Evolutionary conservation across 345 rosid species (phyloP), one percentile per base, ranked within the genome.

Genomic region (Sonneratia caseolaris): DNA sequence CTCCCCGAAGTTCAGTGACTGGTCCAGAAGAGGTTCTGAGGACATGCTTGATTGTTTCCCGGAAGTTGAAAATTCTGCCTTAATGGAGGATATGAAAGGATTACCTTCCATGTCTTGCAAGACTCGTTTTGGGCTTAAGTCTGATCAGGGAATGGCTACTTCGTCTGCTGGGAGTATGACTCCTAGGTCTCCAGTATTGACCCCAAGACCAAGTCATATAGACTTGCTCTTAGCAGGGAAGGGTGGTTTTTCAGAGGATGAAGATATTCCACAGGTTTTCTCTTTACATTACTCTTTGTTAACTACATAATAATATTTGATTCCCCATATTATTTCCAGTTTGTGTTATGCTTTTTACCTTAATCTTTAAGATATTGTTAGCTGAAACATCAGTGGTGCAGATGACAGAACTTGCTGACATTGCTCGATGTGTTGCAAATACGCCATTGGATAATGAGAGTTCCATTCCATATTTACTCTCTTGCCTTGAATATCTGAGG

Each of bases 111-210:
- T 92, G 92, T 91, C 97, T 75, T 96, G 99, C 81, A 96, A 72
- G 87, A 89, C 95, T 55, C 97, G 98, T 76, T 92, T 92, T 79
- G 96, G 98, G 70, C 87, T 95, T 71, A 96, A 96, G 86, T 91
- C 98, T 68, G 98, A 95, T 82, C 96, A 86, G 77, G 98, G 97
- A 79, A 90, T 95, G 98, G 81, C 99, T 53, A 90, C 98, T 70
- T 96, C 99, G 47, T 92, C 98, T 42, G 98, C 93, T 72, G 95
- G 99, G 74, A 96, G 99, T 85, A 86, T 92, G 91, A 96, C 99
- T 77, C 99, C 99, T 71, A 87, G 96, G 78, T 96, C 99, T 78
- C 98, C 99, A 9, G 75, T 89, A 72, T 82, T 92, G 74, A 96
- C 99, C 68, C 99, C 99, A 68, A 91, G 88, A 76, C 88, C 84